A percentile compares a stretch with the other conserved stretches of the same genome.
phyloP scores from a whole-genome alignment of 2,329 filamentous ascomycete species.

The Akanthomyces lecanii region DNA sequence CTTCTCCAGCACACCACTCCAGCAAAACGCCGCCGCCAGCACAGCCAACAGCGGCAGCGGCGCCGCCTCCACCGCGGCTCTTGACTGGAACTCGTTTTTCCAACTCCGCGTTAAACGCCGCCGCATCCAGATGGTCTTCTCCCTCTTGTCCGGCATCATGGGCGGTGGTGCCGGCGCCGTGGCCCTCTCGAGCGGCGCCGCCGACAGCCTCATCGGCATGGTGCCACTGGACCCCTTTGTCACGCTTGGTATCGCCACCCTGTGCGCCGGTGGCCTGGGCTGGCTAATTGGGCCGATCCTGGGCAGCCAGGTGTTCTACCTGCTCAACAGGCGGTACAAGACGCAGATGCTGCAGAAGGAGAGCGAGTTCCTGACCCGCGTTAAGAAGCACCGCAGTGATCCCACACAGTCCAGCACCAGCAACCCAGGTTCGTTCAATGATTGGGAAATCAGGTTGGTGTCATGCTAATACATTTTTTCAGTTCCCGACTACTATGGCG shows the following conservation, averaged over 20 bases:
- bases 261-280: slow-evolving; percentile 72
- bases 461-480: slow-evolving; percentile 20
- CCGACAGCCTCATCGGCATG: slow-evolving; percentile 66
- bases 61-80: slow-evolving; percentile 32
- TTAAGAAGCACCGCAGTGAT: slow-evolving; percentile 90
- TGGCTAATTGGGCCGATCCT: slow-evolving; percentile 85
- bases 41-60: slow-evolving; percentile 27
- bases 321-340: slow-evolving; percentile 67
- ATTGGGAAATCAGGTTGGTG: neutral
- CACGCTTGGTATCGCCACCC: slow-evolving; percentile 73
- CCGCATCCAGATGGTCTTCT: slow-evolving; percentile 76
- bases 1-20: slow-evolving; percentile 21
- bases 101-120: slow-evolving; percentile 80
- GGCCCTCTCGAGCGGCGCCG: slow-evolving; percentile 65
- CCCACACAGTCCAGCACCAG: slow-evolving; percentile 82
- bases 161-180: slow-evolving; percentile 60
- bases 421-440: slow-evolving; percentile 61
- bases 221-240: slow-evolving; percentile 86
- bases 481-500: slow-evolving; percentile 96
- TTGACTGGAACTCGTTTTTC: slow-evolving; percentile 93
- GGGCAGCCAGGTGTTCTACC: slow-evolving; percentile 74
- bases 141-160: slow-evolving; percentile 58
- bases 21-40: slow-evolving; percentile 22
- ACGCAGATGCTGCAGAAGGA: slow-evolving; percentile 81
- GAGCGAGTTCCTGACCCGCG: slow-evolving; percentile 84